Evolutionary conservation across 768 basidiomycete genomes (phyloP), one percentile per base, ranked within the genome.

Genomic region (Tulasnella sp.): DNA sequence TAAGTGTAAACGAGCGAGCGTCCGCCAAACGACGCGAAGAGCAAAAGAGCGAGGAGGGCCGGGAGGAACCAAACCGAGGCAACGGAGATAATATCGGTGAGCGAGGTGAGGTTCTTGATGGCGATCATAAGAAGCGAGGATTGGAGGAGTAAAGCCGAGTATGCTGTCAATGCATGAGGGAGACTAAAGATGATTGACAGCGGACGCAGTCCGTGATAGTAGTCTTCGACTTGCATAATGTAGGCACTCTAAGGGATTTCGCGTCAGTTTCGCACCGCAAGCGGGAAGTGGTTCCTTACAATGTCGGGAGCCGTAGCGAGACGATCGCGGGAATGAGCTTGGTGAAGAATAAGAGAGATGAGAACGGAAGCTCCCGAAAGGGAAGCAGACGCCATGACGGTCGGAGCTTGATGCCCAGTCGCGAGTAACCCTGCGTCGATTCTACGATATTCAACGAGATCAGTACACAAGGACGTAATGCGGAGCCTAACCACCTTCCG

Each of bases 151-250:
- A 70, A 29, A 36, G 52, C 69, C 3, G 69, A 70, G 34, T 70
- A 70, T 11, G 47, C 47, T 29, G 71, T 47, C 37, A 72, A 41
- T 32, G 71, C 44, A 40, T 72, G 64, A 35, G 71, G 71, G 62
- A 72, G 22, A 19, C 22, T 29, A 35, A 63, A 47, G 1, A 63
- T 65, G 62, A 72, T 66, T 14, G 71, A 72, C 34, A 72, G 71
- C 36, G 71, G 71, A 9, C 64, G 71, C 36, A 72, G 59, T 4
- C 71, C 71, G 12, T 72, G 64, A 34, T 67, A 63, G 19, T 72
- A 72, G 36, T 47, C 44, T 37, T 72, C 71, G n/a, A 72, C 71
- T 7, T 40, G 37, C 62, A 72, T 72, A 22, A 72, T 64, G 41
- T 72, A 72, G 16, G 37, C 37, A 12, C 62, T 72, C 71, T 72